Base-by-base conservation (phyloP, 192 early-diverging fungal species). In the Chytriomyces sp. region DNA sequence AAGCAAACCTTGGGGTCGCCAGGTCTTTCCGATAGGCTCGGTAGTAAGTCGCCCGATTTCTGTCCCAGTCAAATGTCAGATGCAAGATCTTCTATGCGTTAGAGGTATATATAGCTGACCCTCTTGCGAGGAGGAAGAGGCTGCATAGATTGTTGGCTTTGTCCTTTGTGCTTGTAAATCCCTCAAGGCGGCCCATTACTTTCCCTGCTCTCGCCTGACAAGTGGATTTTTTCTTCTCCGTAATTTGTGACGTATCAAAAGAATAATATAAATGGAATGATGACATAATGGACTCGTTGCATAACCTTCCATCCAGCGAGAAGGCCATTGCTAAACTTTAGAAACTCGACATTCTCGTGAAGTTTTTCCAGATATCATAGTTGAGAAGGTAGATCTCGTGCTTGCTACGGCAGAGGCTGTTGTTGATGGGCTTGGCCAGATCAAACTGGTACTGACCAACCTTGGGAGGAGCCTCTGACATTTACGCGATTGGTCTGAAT, bases 371-470 rank as follows among this genome's bases (percentile, higher is more conserved):
- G 94, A 92, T 36, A 96, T 92, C 79, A 85, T 96, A 64, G 95
- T 99, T 84, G 91, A 94, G 67, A 59, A 73, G 77, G 96, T 99
- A 14, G 96, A 99, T 73, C 86, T 96, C 86, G 93, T 98, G 19
- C 85, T 99, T 72, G 95, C 94, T 32, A 96, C 96, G n/a, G 98
- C 98, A 6, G 98, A 99, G 79, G 98, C 94, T 36, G 95, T 99
- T 5, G 94, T 95, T 1, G 93, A 96, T 78, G 98, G 94, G 75
- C 96, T 96, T 30, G 98, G 98, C 0, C 74, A 98, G 41, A 93
- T 99, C 78, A 99, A 99, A 78, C 90, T 93, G 73, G 88, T 87
- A 74, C 41, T 52, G 55, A n/a, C 30, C 38, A 38, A 77, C 25
- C n/a, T 25, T n/a, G 34, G n/a, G n/a, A 40, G 0, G n/a, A 30